Evolutionary conservation across 1,284 basidiomycete genomes (phyloP).

Genomic region (Ustilago hordei): DNA sequence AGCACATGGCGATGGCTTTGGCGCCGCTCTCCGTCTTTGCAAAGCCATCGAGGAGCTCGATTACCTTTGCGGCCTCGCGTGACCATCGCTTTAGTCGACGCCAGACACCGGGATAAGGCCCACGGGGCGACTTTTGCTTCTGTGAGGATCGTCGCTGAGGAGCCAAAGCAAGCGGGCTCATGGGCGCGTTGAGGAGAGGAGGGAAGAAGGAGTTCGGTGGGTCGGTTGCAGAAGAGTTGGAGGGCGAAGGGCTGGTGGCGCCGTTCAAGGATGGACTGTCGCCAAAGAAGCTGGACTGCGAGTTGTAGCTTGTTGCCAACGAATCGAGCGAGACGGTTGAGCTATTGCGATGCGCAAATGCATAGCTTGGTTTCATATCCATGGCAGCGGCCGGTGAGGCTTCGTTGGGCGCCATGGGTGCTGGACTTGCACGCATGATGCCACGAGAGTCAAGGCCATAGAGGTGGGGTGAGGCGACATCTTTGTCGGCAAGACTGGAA

Average conservation of each 20-base stretch:
- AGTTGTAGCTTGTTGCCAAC: slow-evolving; percentile 66
- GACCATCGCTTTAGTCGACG: slow-evolving; percentile 67
- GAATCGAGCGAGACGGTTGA: slow-evolving; percentile 67
- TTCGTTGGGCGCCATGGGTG: slow-evolving; percentile 40
- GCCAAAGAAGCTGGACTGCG: slow-evolving; percentile 53
- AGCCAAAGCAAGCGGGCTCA: slow-evolving; percentile 52
- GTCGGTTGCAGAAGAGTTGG: slow-evolving; percentile 33
- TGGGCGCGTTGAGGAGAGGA: slow-evolving; percentile 23
- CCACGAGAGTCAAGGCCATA: slow-evolving; percentile 37
- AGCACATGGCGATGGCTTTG: slow-evolving; percentile 55
- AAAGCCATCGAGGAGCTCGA: slow-evolving; percentile 62
- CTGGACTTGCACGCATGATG: slow-evolving; percentile 52
- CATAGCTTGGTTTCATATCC: slow-evolving; percentile 21
- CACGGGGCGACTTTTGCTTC: slow-evolving; percentile 25
- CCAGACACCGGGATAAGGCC: slow-evolving; percentile 68
- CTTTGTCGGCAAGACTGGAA: slow-evolving; percentile 20
- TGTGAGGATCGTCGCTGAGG: slow-evolving; percentile 23
- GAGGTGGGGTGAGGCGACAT: slow-evolving; percentile 18
- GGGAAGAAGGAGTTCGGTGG: slow-evolving; percentile 50
- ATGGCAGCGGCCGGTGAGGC: slow-evolving; percentile 31
- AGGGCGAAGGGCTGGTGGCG: slow-evolving; percentile 35
- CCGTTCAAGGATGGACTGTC: slow-evolving; percentile 36
- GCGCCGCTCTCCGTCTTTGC: slow-evolving; percentile 53
- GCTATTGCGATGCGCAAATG: slow-evolving; percentile 52
- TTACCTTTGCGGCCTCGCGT: slow-evolving; percentile 65